Percentiles rank a stretch among this genome's conserved stretches.
phyloP scores from a whole-genome alignment of 192 early-diverging fungal genomes.

The Funneliformis mosseae region DNA sequence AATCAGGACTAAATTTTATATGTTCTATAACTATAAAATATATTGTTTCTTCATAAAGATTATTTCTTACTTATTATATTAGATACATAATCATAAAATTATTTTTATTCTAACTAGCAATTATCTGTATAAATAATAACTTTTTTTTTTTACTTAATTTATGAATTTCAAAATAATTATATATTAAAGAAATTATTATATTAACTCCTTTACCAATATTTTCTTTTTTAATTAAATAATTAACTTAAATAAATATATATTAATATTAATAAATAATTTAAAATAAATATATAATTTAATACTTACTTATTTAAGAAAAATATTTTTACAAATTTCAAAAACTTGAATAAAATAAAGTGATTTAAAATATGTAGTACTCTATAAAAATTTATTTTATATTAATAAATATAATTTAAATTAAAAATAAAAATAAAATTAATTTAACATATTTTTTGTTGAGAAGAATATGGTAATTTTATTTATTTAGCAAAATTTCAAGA shows the following conservation, averaged over 20 bases:
- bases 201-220: not conserved
- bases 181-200: not conserved
- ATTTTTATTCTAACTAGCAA: not conserved
- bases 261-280: not conserved
- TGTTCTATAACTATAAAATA: not conserved
- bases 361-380: constrained; percentile 6
- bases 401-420: not conserved
- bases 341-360: constrained; percentile 6
- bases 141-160: not conserved
- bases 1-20: not conserved
- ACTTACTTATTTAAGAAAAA: not conserved
- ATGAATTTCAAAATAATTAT: not conserved
- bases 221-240: constrained; percentile 9
- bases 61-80: not conserved
- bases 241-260: not conserved
- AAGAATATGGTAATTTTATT: not conserved
- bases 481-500: constrained; percentile 5
- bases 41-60: not conserved
- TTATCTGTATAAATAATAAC: not conserved
- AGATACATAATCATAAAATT: not conserved
- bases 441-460: not conserved
- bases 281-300: not conserved
- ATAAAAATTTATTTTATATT: not conserved
- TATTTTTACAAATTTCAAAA: constrained; percentile 11
- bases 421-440: not conserved